Evolutionary conservation across 768 basidiomycete species (phyloP).

Genomic region (Chalciporus pseudorubinellus): DNA sequence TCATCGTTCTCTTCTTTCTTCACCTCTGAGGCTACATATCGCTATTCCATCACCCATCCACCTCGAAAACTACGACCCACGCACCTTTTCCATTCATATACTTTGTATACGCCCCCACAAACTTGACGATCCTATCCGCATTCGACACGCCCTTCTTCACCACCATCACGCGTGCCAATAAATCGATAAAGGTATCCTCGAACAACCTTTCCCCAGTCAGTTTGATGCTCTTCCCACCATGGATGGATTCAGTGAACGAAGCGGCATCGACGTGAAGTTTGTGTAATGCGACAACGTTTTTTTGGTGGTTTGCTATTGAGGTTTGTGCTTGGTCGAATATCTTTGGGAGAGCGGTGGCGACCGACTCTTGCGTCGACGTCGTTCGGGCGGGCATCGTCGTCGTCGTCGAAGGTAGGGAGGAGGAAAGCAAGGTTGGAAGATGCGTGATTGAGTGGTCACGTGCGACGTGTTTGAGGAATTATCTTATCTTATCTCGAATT

Average conservation of each 20-base stretch:
- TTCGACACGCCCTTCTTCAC: constrained; percentile 78
- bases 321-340: constrained; percentile 82
- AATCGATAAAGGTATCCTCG: constrained; percentile 57
- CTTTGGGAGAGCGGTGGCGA: constrained; percentile 29
- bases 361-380: not conserved
- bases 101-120: constrained; percentile 73
- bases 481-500: too few species aligned
- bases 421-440: not conserved
- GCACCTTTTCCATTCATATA: constrained; percentile 77
- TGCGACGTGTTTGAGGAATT: constrained; percentile 10
- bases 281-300: constrained; percentile 81
- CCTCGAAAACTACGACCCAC: constrained; percentile 6
- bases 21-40: constrained; percentile 35
- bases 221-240: constrained; percentile 48
- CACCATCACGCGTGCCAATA: constrained; percentile 59
- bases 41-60: not conserved
- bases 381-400: constrained; percentile 19
- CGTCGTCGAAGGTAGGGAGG: not conserved
- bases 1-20: constrained; percentile 36
- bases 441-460: constrained; percentile 15
- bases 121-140: constrained; percentile 80
- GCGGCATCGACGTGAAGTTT: constrained; percentile 74
- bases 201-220: constrained; percentile 78
- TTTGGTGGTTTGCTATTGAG: constrained; percentile 78
- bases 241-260: constrained; percentile 45